These are phyloP conservation scores for Clonostachys rosea DNA, from an alignment of 2,329 filamentous ascomycete species.

Conservation along the genomic window DNA sequence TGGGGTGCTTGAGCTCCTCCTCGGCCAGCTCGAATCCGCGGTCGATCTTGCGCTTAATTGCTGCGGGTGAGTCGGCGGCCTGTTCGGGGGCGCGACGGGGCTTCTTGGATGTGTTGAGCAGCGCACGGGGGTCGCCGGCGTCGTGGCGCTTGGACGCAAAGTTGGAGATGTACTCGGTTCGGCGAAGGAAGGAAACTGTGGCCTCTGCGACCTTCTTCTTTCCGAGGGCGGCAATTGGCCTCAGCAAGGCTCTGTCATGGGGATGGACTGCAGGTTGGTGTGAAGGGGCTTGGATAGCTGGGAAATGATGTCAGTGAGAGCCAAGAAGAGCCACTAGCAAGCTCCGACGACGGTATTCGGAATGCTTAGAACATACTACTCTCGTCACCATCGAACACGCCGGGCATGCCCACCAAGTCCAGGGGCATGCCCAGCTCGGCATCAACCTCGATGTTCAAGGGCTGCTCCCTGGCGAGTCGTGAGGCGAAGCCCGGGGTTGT, in stretches of 20 bases:
- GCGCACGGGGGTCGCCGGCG: conserved; percentile 34
- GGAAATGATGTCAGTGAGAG: conserved; percentile 2
- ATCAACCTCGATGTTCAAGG: conserved; percentile 94
- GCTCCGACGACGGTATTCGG: neutral
- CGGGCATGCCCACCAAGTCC: conserved; percentile 90
- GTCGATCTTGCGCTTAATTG: conserved; percentile 64
- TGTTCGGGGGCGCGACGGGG: conserved; percentile 48
- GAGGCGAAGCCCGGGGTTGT: conserved; percentile 88
- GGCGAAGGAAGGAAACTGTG: conserved; percentile 87
- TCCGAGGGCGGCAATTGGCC: conserved; percentile 77
- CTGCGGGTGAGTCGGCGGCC: conserved; percentile 58
- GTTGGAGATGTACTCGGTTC: conserved; percentile 90
- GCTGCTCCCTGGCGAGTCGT: conserved; percentile 83
- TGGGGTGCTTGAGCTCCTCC: conserved; percentile 47
- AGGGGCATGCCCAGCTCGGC: conserved; percentile 97
- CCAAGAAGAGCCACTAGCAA: neutral
- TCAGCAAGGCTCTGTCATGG: conserved; percentile 77
- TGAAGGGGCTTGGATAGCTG: conserved; percentile 78
- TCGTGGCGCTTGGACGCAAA: conserved; percentile 43
- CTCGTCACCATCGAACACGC: conserved; percentile 92
- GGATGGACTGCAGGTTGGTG: conserved; percentile 71
- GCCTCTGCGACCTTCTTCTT: conserved; percentile 74
- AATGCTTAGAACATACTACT: conserved; percentile 57
- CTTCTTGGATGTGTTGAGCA: conserved; percentile 20
- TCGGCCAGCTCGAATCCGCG: conserved; percentile 53